Percentiles rank a stretch among this genome's conserved stretches.
Evolutionary conservation across 2,329 filamentous ascomycete genomes (phyloP).

Genomic region (Ophiosphaerella narmari): DNA sequence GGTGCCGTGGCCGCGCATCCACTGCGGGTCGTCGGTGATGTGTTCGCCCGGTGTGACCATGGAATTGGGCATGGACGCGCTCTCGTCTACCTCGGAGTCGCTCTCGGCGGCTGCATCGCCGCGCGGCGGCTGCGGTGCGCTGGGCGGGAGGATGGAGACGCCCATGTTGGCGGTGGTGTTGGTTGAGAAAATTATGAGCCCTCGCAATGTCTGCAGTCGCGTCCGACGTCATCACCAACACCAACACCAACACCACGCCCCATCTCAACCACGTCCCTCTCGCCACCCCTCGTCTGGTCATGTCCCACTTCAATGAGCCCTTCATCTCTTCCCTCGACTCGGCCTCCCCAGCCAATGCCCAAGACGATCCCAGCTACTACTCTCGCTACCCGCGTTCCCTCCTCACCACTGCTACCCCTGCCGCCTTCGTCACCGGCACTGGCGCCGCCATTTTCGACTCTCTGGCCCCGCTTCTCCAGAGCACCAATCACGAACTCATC

Average conservation of each 20-base stretch:
- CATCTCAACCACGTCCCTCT: background rate
- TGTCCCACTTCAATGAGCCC: constrained; percentile 25
- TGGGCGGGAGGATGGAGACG: constrained; percentile 63
- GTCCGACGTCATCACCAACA: constrained; percentile 31
- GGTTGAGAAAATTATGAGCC: background rate
- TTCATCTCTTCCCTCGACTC: constrained; percentile 36
- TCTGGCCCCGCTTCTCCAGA: constrained; percentile 65
- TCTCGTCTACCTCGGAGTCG: constrained; percentile 48
- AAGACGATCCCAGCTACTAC: constrained; percentile 49
- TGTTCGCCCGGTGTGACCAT: constrained; percentile 89
- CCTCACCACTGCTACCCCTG: constrained; percentile 40
- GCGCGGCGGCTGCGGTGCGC: constrained; percentile 36
- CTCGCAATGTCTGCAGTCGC: background rate
- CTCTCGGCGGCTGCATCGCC: constrained; percentile 52
- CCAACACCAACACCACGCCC: constrained; percentile 10
- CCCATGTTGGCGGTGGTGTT: constrained; percentile 52
- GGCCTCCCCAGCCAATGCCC: constrained; percentile 21
- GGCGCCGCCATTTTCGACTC: constrained; percentile 50
- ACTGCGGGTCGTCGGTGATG: constrained; percentile 91
- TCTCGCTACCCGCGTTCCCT: constrained; percentile 39
- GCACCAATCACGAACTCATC: constrained; percentile 68
- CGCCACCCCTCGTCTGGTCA: background rate
- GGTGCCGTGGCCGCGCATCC: constrained; percentile 97
- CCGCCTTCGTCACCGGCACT: constrained; percentile 50
- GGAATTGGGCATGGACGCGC: constrained; percentile 33